A percentile compares a stretch with the other conserved stretches of the same genome.
These are phyloP conservation scores for Alternaria dauci DNA, from an alignment of 2,329 filamentous ascomycete genomes.

Conservation along the genomic window DNA sequence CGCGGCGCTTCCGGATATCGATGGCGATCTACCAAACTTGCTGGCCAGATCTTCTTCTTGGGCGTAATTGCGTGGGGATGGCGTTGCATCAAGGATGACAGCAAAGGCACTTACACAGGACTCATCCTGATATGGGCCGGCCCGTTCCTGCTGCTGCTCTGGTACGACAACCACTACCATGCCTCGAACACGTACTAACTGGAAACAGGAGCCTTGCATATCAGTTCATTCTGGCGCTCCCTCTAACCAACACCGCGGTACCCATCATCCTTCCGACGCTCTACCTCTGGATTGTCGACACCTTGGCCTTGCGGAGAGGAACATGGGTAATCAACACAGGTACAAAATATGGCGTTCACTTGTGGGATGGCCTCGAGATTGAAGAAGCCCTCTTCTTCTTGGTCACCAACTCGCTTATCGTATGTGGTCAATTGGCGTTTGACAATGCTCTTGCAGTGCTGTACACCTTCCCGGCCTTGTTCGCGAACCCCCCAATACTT, in stretches of 20 bases:
- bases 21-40: conserved; percentile 51
- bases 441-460: conserved; percentile 74
- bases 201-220: conserved; percentile 65
- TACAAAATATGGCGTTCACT: conserved; percentile 70
- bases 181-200: background rate
- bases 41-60: conserved; percentile 62
- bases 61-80: conserved; percentile 57
- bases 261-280: conserved; percentile 71
- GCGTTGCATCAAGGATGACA: conserved; percentile 56
- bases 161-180: conserved; percentile 48
- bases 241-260: conserved; percentile 63
- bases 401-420: conserved; percentile 72
- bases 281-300: conserved; percentile 78
- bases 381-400: conserved; percentile 81
- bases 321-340: conserved; percentile 75
- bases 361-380: conserved; percentile 73
- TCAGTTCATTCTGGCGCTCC: conserved; percentile 69
- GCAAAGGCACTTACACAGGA: conserved; percentile 70
- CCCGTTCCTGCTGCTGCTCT: conserved; percentile 71
- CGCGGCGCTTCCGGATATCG: conserved; percentile 36
- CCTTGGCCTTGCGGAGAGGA: conserved; percentile 70
- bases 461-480: conserved; percentile 68
- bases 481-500: conserved; percentile 59
- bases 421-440: conserved; percentile 73
- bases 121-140: conserved; percentile 74